These are phyloP conservation scores for Hypocrella siamensis DNA, from an alignment of 2,329 filamentous ascomycete genomes.

Conservation along the genomic window DNA sequence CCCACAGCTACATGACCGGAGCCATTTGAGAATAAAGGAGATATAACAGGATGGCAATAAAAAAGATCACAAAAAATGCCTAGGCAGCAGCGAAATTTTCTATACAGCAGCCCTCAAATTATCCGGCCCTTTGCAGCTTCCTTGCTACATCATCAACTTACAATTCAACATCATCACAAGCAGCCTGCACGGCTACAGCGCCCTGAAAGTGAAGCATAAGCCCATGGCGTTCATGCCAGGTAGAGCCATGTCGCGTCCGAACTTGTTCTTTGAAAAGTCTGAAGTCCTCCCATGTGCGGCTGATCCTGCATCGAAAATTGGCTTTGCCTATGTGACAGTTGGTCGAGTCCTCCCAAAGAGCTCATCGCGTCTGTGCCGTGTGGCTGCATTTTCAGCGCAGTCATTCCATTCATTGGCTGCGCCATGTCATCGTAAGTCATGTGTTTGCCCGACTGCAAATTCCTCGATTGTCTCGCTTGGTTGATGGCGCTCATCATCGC, in stretches of 20 bases:
- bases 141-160: no score
- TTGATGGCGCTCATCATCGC: slow-evolving; percentile 37
- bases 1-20: no score
- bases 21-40: no score
- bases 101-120: no score
- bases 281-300: slow-evolving; percentile 26
- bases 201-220: no score
- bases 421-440: slow-evolving; percentile 12
- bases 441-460: slow-evolving; percentile 12
- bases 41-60: no score
- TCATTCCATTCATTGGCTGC: slow-evolving; percentile 12
- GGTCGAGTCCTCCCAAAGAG: slow-evolving; percentile 12
- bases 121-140: no score
- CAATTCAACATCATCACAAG: no score
- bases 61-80: no score
- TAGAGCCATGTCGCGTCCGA: slow-evolving; percentile 16
- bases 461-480: slow-evolving; percentile 8
- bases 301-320: slow-evolving; percentile 17
- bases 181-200: no score
- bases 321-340: slow-evolving; percentile 13
- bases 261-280: slow-evolving; percentile 29
- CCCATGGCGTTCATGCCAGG: slow-evolving; percentile 13
- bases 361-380: slow-evolving; percentile 16
- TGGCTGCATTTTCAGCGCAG: slow-evolving; percentile 9
- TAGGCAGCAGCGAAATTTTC: no score